A percentile compares a stretch with the other conserved stretches of the same genome.
Conservation (phyloP, 2,329 filamentous ascomycete genomes). For the Hypoxylon rubiginosum region DNA sequence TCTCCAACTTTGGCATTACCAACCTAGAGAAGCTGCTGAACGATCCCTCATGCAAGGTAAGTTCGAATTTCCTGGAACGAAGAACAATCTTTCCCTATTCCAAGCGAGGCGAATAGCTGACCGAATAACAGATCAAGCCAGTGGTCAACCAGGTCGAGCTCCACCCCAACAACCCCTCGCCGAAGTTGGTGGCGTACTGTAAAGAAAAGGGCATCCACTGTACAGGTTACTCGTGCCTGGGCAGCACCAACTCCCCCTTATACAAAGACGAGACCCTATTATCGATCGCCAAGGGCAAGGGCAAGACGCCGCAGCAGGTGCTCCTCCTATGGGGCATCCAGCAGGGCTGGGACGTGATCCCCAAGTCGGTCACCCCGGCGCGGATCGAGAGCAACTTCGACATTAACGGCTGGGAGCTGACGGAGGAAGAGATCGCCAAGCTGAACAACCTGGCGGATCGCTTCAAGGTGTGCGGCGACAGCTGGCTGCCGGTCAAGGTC, state of each 20-base stretch:
- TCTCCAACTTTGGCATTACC: conserved; percentile 87
- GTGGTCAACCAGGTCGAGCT: conserved; percentile 88
- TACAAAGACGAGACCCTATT: conserved; percentile 75
- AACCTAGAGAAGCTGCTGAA: conserved; percentile 83
- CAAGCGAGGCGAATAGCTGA: conserved; percentile 3
- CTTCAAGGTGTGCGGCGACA: conserved; percentile 86
- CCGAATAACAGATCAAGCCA: conserved; percentile 61
- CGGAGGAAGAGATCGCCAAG: conserved; percentile 77
- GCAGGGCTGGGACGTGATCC: conserved; percentile 86
- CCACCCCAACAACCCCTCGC: conserved; percentile 85
- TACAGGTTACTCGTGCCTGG: conserved; percentile 81
- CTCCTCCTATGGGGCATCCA: conserved; percentile 84
- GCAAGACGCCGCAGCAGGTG: conserved; percentile 80
- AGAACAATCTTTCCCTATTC: not conserved
- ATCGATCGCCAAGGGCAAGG: conserved; percentile 73
- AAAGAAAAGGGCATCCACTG: conserved; percentile 79
- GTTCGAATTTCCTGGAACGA: conserved; percentile 20
- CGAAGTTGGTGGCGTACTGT: conserved; percentile 81
- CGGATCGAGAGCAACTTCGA: conserved; percentile 84
- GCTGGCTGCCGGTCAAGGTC: conserved; percentile 80
- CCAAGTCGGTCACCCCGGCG: conserved; percentile 81
- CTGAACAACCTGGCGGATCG: conserved; percentile 78
- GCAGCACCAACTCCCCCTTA: conserved; percentile 77
- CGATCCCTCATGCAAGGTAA: conserved; percentile 72
- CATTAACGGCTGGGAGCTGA: conserved; percentile 79